Evolutionary conservation across 2,329 filamentous ascomycete genomes (phyloP).

Genomic region (Neofusicoccum umdonicola): DNA sequence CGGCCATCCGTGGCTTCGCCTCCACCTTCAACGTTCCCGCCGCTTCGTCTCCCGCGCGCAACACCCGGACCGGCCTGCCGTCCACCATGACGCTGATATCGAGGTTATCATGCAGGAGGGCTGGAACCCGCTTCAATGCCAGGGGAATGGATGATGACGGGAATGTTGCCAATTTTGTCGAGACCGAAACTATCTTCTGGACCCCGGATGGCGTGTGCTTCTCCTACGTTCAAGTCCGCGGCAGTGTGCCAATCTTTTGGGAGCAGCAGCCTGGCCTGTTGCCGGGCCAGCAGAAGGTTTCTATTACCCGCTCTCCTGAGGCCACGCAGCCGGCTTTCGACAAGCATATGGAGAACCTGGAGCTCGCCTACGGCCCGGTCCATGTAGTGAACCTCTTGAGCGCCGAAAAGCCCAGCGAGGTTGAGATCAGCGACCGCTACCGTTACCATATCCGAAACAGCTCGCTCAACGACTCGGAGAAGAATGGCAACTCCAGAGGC

Average conservation of each 20-base stretch:
- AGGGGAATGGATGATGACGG: constrained; percentile 96
- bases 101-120: constrained; percentile 82
- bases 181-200: constrained; percentile 92
- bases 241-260: constrained; percentile 96
- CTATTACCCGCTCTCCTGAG: constrained; percentile 80
- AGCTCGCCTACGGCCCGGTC: constrained; percentile 81
- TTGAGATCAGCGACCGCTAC: constrained; percentile 78
- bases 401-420: constrained; percentile 80
- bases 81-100: constrained; percentile 88
- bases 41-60: constrained; percentile 67
- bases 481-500: constrained; percentile 53
- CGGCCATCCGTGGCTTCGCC: constrained; percentile 90
- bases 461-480: constrained; percentile 62
- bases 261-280: constrained; percentile 86
- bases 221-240: constrained; percentile 89
- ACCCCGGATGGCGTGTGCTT: constrained; percentile 74
- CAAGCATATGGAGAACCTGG: constrained; percentile 87
- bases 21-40: constrained; percentile 82
- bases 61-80: constrained; percentile 67
- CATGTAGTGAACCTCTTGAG: constrained; percentile 95
- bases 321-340: constrained; percentile 94
- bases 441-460: constrained; percentile 73
- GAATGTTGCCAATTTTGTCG: constrained; percentile 98
- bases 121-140: constrained; percentile 95
- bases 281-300: constrained; percentile 92